Percentiles rank a stretch among this genome's conserved stretches.
These are phyloP conservation scores for Aethionema arabicum DNA, from an alignment of 345 rosid species.

Conservation along the genomic window DNA sequence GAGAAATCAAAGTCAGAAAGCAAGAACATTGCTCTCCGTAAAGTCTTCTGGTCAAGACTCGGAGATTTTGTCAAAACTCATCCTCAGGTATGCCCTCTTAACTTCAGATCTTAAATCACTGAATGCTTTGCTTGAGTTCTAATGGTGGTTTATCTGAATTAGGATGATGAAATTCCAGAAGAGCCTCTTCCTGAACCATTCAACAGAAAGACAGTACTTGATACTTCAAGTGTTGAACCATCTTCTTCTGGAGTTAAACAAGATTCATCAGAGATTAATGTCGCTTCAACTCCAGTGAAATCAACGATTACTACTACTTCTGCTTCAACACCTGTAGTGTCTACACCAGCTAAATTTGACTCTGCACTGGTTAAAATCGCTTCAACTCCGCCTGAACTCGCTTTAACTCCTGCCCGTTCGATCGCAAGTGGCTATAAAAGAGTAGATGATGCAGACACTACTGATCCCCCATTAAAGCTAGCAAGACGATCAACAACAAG, in stretches of 20 bases:
- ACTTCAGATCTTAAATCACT: background rate
- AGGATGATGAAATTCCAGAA: constrained; percentile 82
- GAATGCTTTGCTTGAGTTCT: background rate
- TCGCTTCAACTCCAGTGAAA: constrained; percentile 29
- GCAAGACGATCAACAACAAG: constrained; percentile 51
- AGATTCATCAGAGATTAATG: constrained; percentile 19
- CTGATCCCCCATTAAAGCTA: constrained; percentile 47
- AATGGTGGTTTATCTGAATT: constrained; percentile 24
- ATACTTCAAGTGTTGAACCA: constrained; percentile 19
- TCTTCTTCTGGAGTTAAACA: constrained; percentile 17
- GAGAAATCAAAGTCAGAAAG: constrained; percentile 40
- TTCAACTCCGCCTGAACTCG: constrained; percentile 64
- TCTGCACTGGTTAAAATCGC: constrained; percentile 35
- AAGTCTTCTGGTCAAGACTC: constrained; percentile 60
- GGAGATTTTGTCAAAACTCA: constrained; percentile 53
- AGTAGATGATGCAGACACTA: constrained; percentile 48
- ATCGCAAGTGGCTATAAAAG: constrained; percentile 52
- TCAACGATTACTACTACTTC: background rate
- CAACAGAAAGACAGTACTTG: constrained; percentile 35
- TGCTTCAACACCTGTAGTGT: constrained; percentile 22
- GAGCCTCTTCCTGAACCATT: constrained; percentile 73
- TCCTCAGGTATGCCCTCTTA: constrained; percentile 53
- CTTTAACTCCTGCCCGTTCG: constrained; percentile 52
- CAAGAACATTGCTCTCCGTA: constrained; percentile 52
- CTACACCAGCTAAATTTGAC: constrained; percentile 25